phyloP scores from a whole-genome alignment of 2,329 filamentous ascomycete species.

The Aspergillus fijiensis region DNA sequence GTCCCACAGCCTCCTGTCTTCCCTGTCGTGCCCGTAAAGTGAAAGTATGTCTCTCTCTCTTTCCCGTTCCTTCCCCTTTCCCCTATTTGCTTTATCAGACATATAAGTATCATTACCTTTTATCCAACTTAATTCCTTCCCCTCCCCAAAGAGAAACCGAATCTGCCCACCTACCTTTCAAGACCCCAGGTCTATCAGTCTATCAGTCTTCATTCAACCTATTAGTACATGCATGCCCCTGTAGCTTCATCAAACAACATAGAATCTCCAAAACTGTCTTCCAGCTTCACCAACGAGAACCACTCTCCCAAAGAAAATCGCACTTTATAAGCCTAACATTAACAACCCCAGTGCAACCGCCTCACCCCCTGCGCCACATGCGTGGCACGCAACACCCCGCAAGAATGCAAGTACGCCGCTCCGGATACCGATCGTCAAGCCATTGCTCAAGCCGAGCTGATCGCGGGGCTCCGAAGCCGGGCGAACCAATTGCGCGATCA shows the following conservation, averaged over 20 bases:
- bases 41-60: conserved; percentile 10
- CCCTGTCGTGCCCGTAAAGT: conserved; percentile 18
- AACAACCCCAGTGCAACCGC: conserved; percentile 17
- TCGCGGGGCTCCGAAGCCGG: conserved; percentile 14
- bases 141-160: not conserved
- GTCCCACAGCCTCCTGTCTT: conserved; percentile 18
- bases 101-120: too few relatives aligned
- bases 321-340: not conserved
- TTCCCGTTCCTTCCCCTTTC: not conserved
- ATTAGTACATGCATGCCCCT: too few relatives aligned
- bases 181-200: too few relatives aligned
- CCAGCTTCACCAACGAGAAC: not conserved
- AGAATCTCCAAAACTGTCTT: not conserved
- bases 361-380: conserved; percentile 18
- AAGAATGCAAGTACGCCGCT: conserved; percentile 19
- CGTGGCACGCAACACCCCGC: conserved; percentile 11
- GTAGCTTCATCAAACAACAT: not conserved
- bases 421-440: conserved; percentile 18
- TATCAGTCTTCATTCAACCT: too few relatives aligned
- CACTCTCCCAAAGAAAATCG: not conserved
- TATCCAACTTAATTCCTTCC: not conserved
- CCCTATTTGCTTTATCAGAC: too few relatives aligned
- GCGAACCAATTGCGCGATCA: conserved; percentile 10
- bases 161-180: not conserved
- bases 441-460: conserved; percentile 20